phyloP scores from a whole-genome alignment of 2,329 filamentous ascomycete genomes.

The Aspergillus sp. region DNA sequence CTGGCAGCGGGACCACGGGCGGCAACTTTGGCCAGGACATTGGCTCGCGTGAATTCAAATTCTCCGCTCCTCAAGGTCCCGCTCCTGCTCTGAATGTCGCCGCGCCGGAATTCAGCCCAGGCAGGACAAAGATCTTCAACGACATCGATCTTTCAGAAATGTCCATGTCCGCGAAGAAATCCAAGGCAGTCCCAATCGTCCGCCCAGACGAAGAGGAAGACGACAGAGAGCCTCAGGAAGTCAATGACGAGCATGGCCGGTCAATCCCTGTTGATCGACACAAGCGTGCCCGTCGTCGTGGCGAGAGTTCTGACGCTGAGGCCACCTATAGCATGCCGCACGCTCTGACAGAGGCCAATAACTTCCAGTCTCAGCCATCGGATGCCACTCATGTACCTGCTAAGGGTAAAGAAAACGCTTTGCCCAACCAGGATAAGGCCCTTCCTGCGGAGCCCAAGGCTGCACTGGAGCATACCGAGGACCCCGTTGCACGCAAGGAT shows the following conservation, averaged over 20 bases:
- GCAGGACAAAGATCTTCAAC: conserved; percentile 64
- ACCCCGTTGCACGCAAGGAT: conserved; percentile 30
- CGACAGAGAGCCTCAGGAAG: conserved; percentile 43
- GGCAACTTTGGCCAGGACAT: conserved; percentile 25
- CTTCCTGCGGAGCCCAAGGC: conserved; percentile 33
- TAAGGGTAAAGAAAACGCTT: conserved; percentile 42
- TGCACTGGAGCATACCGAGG: conserved; percentile 49
- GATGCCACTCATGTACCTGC: conserved; percentile 33
- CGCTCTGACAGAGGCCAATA: conserved; percentile 38
- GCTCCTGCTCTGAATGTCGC: conserved; percentile 72
- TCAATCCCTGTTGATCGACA: conserved; percentile 68
- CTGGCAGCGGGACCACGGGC: conserved; percentile 37
- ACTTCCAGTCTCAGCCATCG: conserved; percentile 32
- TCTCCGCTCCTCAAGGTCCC: conserved; percentile 58
- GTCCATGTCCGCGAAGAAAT: conserved; percentile 69
- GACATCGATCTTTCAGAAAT: conserved; percentile 68
- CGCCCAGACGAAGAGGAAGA: conserved; percentile 61
- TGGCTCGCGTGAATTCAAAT: conserved; percentile 59
- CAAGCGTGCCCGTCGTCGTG: conserved; percentile 73
- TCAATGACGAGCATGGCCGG: conserved; percentile 52
- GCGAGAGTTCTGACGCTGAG: conserved; percentile 71
- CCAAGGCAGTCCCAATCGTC: conserved; percentile 83
- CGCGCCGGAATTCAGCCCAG: conserved; percentile 76
- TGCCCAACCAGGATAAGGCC: conserved; percentile 46
- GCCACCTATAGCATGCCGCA: conserved; percentile 69